phyloP scores from a whole-genome alignment of 352 stramenopile genomes.

The Pythium sukuiense region DNA sequence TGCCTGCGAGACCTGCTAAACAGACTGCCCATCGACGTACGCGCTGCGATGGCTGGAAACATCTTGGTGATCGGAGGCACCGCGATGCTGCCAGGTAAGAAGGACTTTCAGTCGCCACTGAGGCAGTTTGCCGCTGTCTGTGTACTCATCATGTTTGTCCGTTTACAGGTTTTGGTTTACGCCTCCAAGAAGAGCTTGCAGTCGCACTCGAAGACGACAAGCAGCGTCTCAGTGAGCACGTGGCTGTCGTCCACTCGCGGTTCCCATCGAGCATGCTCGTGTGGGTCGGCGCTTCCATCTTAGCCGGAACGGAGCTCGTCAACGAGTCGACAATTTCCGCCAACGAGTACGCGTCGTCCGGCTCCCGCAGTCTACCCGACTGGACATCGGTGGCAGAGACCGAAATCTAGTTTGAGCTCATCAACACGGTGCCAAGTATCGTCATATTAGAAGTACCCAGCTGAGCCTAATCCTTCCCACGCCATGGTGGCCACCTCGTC shows the following conservation, averaged over 20 bases:
- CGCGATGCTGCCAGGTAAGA: conserved; percentile 72
- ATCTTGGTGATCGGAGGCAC: conserved; percentile 73
- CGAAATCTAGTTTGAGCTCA: conserved; percentile 13
- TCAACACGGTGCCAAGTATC: neutral
- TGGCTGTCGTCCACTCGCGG: conserved; percentile 42
- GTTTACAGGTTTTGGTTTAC: conserved; percentile 46
- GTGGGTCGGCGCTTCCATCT: conserved; percentile 81
- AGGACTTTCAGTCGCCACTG: too few species aligned
- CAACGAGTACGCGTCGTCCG: conserved; percentile 45
- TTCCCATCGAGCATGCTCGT: conserved; percentile 76
- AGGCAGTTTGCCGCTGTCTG: too few species aligned
- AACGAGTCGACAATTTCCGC: conserved; percentile 44
- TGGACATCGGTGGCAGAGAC: conserved; percentile 68
- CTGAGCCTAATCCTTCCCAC: conserved; percentile 70
- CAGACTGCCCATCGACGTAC: conserved; percentile 65
- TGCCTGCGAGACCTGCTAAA: conserved; percentile 54
- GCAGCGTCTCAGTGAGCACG: conserved; percentile 40
- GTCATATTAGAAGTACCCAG: conserved; percentile 50
- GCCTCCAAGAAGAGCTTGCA: conserved; percentile 49
- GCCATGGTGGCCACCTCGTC: conserved; percentile 64
- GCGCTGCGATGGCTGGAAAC: conserved; percentile 65
- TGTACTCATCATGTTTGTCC: neutral
- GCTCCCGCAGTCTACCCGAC: conserved; percentile 40
- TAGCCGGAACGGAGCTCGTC: conserved; percentile 58
- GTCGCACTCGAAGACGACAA: conserved; percentile 39